Evolutionary conservation across 352 stramenopile species (phyloP), one percentile per base, ranked within the genome.

Genomic region (Pythium pyrilobum): DNA sequence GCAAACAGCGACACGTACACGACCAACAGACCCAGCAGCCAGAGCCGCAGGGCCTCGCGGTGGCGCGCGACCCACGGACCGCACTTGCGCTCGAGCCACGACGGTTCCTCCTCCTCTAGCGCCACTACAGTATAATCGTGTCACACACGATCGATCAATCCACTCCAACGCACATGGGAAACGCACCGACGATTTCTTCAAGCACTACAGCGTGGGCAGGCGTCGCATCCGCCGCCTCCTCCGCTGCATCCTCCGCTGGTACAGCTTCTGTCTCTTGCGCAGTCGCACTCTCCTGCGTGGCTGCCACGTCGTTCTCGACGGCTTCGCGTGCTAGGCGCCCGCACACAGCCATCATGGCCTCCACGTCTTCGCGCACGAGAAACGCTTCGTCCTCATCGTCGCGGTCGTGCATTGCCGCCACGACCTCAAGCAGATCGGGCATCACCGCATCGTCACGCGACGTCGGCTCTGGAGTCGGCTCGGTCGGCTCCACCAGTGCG

Each of bases 1-100:
- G 31, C 46, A 39, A 62, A 62, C 24, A 62, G n/a, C 38, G 36
- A 21, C 16, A 62, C 55, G 38, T 62, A 62, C n/a, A 46, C 7
- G n/a, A 23, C 39, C 20, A 62, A 39, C 28, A 53, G 20, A 15
- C 25, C 9, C 1, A 56, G 28, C 4, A 53, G 42, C 46, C 24
- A 53, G 15, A 44, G 10, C 10, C 55, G 55, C 7, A 62, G 55
- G 29, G n/a, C 55, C 20, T 3, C n/a, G 36, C 40, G 57, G 29
- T 59, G 57, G 16, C 49, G 48, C 10, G 49, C 32, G 38, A 47
- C 49, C 57, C 49, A 59, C 5, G 57, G 48, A 4, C 57, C 57
- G 15, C 46, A 15, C 42, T 55, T 52, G 8, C 15, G 16, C 41
- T 65, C 57, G 25, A 65, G 20, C 57, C 57, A 56, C 57, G 38